Conservation (phyloP, 1,139 yeast genomes). For the Hanseniaspora gamundiae region DNA sequence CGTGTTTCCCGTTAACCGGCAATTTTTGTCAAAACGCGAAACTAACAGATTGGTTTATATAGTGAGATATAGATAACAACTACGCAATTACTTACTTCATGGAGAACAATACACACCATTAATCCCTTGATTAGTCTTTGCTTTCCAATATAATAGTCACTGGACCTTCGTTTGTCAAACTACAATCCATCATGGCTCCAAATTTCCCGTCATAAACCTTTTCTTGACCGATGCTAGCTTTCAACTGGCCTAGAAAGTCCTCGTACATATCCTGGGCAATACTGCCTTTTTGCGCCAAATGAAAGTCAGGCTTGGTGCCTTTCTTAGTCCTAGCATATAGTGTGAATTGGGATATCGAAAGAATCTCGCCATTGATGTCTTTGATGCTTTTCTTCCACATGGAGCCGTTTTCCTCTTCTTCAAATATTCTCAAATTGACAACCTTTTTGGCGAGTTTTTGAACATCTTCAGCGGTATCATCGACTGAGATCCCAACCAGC, state of each 20-base stretch:
- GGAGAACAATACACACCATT: too few species aligned
- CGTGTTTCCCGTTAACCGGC: too few species aligned
- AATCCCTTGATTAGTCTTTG: too few species aligned
- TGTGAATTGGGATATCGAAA: constrained; percentile 82
- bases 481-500: constrained; percentile 70
- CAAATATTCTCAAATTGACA: constrained; percentile 56
- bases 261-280: constrained; percentile 58
- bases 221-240: constrained; percentile 43
- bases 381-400: constrained; percentile 47
- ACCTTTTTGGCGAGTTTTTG: constrained; percentile 57
- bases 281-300: constrained; percentile 75
- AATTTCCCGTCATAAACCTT: constrained; percentile 77
- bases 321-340: constrained; percentile 71
- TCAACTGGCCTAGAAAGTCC: constrained; percentile 39
- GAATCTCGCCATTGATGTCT: constrained; percentile 46
- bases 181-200: constrained; percentile 97
- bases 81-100: too few species aligned
- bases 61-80: too few species aligned
- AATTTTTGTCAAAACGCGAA: too few species aligned
- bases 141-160: constrained; percentile 29
- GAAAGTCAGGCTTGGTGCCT: constrained; percentile 92
- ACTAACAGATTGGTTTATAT: too few species aligned
- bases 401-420: constrained; percentile 35
- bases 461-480: constrained; percentile 66
- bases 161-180: constrained; percentile 58